Evolutionary conservation across 176 grass and related monocot species (phyloP).

Genomic region (Tuctoria greenei): DNA sequence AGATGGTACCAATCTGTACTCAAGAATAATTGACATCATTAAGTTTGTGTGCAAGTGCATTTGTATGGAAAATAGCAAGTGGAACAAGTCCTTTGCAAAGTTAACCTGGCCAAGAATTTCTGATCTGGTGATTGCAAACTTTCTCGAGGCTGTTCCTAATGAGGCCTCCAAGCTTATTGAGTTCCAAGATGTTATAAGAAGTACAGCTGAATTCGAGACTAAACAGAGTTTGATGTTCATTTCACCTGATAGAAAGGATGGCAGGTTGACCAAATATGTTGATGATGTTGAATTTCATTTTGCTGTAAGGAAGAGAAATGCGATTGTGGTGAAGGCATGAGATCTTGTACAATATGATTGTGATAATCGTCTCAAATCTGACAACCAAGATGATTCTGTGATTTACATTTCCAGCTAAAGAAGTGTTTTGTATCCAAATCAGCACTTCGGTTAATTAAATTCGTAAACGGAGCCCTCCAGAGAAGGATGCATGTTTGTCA

Average conservation of each 20-base stretch:
- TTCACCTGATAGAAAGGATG: slow-evolving; percentile 63
- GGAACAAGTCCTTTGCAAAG: slow-evolving; percentile 69
- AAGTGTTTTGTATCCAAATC: slow-evolving; percentile 80
- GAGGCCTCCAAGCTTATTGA: too few relatives aligned
- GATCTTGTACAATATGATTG: slow-evolving; percentile 74
- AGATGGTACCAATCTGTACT: slow-evolving; percentile 70
- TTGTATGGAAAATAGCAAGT: slow-evolving; percentile 71
- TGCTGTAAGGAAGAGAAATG: slow-evolving; percentile 81
- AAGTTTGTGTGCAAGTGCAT: slow-evolving; percentile 70
- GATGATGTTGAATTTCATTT: slow-evolving; percentile 95
- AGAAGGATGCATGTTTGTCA: slow-evolving; percentile 95
- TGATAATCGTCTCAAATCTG: slow-evolving; percentile 36
- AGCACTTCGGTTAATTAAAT: slow-evolving; percentile 64
- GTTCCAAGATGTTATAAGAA: too few relatives aligned
- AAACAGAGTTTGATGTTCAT: slow-evolving; percentile 63
- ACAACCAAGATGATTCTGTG: slow-evolving; percentile 58
- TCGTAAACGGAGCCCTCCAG: slow-evolving; percentile 79
- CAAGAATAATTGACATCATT: slow-evolving; percentile 68
- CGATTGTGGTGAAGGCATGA: slow-evolving; percentile 83
- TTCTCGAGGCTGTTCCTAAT: slow-evolving; percentile 35
- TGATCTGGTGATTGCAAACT: slow-evolving; percentile 78
- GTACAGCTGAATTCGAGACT: too few relatives aligned
- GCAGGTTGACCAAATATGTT: slow-evolving; percentile 83
- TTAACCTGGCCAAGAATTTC: slow-evolving; percentile 87
- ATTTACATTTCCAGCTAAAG: slow-evolving; percentile 80